A percentile compares a stretch with the other conserved stretches of the same genome.
Evolutionary conservation across 1,284 basidiomycete species (phyloP).

Genomic region (Cryptococcus floricola): DNA sequence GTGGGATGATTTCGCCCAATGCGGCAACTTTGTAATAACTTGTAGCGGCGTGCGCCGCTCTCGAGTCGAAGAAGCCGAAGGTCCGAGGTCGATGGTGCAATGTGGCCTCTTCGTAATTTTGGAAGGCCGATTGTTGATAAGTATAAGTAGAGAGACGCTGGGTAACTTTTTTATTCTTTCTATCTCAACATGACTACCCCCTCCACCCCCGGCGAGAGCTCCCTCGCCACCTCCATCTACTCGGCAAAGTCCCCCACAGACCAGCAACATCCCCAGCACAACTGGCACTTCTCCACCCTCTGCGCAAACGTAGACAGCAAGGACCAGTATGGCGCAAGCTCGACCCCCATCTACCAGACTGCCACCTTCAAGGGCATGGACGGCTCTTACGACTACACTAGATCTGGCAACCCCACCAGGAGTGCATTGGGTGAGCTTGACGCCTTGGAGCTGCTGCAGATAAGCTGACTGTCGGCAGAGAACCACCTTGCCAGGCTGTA

Average conservation of each 20-base stretch:
- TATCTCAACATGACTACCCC: slow-evolving; percentile 15
- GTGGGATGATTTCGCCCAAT: too few relatives aligned
- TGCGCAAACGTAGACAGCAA: slow-evolving; percentile 88
- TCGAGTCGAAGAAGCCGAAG: neutral
- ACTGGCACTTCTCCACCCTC: slow-evolving; percentile 46
- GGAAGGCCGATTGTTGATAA: neutral
- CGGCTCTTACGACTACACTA: slow-evolving; percentile 83
- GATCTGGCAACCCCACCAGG: slow-evolving; percentile 94
- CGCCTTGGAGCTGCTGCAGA: neutral
- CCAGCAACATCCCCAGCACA: slow-evolving; percentile 28
- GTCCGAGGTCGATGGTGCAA: neutral
- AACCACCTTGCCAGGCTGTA: slow-evolving; percentile 94
- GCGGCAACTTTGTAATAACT: too few relatives aligned
- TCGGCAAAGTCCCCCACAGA: slow-evolving; percentile 33
- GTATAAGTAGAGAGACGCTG: neutral
- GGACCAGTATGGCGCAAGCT: slow-evolving; percentile 92
- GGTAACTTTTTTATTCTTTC: too few relatives aligned
- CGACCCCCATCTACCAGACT: slow-evolving; percentile 95
- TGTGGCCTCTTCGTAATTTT: neutral
- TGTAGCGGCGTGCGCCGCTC: too few relatives aligned
- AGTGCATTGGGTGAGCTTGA: slow-evolving; percentile 74
- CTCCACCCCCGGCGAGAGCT: slow-evolving; percentile 32
- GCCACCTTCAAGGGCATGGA: slow-evolving; percentile 96
- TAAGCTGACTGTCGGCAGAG: slow-evolving; percentile 51
- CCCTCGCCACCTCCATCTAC: slow-evolving; percentile 21